Conservation (phyloP, 1,139 yeast species). For the Saccharomyces pastorianus region DNA sequence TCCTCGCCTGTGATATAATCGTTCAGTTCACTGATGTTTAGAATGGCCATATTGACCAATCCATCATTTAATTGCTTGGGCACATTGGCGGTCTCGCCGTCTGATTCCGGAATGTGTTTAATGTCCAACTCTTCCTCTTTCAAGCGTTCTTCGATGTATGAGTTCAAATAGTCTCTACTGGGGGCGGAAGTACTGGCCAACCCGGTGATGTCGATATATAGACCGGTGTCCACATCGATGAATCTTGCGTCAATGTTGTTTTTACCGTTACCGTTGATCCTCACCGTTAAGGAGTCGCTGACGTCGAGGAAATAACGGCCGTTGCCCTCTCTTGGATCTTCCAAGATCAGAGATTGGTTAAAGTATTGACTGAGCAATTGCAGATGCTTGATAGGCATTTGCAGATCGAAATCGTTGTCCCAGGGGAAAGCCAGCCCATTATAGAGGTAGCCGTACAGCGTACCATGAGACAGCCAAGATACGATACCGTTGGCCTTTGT, state of each 20-base stretch:
- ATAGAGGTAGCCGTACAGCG: slow-evolving; percentile 60
- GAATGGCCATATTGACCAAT: neutral
- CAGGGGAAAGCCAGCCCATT: slow-evolving; percentile 63
- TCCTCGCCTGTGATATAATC: slow-evolving; percentile 2
- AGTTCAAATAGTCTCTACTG: neutral
- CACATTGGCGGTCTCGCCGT: slow-evolving; percentile 5
- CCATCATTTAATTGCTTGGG: neutral
- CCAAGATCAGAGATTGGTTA: slow-evolving; percentile 51
- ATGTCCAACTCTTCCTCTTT: slow-evolving; percentile 4
- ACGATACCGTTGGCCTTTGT: slow-evolving; percentile 44
- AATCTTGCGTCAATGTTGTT: slow-evolving; percentile 80
- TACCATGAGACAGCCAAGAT: slow-evolving; percentile 63
- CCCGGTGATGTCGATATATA: slow-evolving; percentile 64
- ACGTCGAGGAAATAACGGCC: slow-evolving; percentile 50
- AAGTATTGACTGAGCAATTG: slow-evolving; percentile 41
- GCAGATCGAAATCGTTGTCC: slow-evolving; percentile 67
- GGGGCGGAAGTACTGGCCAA: slow-evolving; percentile 34
- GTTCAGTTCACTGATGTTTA: slow-evolving; percentile 6
- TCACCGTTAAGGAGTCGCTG: slow-evolving; percentile 37
- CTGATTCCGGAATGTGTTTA: slow-evolving; percentile 6
- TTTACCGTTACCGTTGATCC: slow-evolving; percentile 38
- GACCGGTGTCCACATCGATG: slow-evolving; percentile 66
- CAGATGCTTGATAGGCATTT: slow-evolving; percentile 56
- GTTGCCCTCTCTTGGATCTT: slow-evolving; percentile 56
- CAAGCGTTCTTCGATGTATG: neutral